Percentiles rank a stretch among this genome's conserved stretches.
Conservation (phyloP, 2,329 filamentous ascomycete genomes). For the Blastomyces parvus region DNA sequence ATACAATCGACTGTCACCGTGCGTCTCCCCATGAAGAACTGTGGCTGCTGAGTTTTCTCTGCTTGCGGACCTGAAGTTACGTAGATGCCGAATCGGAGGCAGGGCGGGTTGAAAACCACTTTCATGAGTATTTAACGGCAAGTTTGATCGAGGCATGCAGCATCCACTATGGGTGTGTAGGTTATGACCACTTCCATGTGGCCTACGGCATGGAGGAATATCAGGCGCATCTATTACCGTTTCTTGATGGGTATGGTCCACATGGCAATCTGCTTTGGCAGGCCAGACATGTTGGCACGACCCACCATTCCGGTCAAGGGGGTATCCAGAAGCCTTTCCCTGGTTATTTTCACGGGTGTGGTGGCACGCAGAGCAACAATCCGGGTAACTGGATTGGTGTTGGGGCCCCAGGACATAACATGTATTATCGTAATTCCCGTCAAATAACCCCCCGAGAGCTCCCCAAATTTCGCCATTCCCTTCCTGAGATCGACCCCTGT, state of each 20-base stretch:
- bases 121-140: neutral
- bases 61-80: neutral
- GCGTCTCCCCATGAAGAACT: neutral
- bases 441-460: conserved; percentile 1
- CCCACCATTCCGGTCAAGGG: neutral
- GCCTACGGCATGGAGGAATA: neutral
- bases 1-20: neutral
- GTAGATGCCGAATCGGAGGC: neutral
- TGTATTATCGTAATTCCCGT: neutral
- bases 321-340: neutral
- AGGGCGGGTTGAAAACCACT: neutral
- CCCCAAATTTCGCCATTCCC: neutral
- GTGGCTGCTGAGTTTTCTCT: neutral
- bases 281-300: neutral
- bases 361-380: neutral
- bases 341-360: neutral
- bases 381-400: neutral
- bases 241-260: neutral
- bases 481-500: neutral
- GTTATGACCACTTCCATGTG: neutral
- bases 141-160: neutral
- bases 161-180: neutral
- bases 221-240: neutral
- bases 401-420: neutral
- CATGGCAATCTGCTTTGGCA: neutral